Evolutionary conservation across 176 grass and related monocot species (phyloP).

Genomic region (Canna indica): DNA sequence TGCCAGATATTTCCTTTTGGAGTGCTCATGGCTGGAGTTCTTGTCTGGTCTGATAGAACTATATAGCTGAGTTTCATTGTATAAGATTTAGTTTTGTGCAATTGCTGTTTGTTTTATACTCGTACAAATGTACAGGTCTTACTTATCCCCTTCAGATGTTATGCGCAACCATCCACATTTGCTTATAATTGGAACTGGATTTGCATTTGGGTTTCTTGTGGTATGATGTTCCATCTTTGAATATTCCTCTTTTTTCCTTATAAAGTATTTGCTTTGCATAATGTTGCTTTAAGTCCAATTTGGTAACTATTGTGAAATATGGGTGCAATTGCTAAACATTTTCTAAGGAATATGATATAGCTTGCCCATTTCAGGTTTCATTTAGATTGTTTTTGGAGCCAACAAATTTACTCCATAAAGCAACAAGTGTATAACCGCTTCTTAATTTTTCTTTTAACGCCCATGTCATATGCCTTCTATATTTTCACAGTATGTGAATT

Average conservation of each 20-base stretch:
- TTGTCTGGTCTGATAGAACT: slow-evolving; percentile 54
- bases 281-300: not conserved
- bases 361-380: too few relatives aligned
- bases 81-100: not conserved
- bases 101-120: not conserved
- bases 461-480: too few relatives aligned
- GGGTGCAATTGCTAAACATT: too few relatives aligned
- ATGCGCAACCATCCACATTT: slow-evolving; percentile 88
- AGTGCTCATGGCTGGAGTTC: slow-evolving; percentile 60
- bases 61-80: not conserved
- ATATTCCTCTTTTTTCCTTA: not conserved
- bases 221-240: slow-evolving; percentile 28
- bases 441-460: too few relatives aligned
- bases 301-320: not conserved
- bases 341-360: too few relatives aligned
- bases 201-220: slow-evolving; percentile 97
- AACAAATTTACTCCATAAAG: too few relatives aligned
- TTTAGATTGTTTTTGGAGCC: too few relatives aligned
- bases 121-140: slow-evolving; percentile 31
- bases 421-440: too few relatives aligned
- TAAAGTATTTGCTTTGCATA: not conserved
- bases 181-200: slow-evolving; percentile 87
- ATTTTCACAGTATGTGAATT: too few relatives aligned
- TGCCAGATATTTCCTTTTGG: slow-evolving; percentile 69
- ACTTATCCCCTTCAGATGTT: slow-evolving; percentile 91